Evolutionary conservation across 2,329 filamentous ascomycete genomes (phyloP).

Genomic region (Colletotrichum sp.): DNA sequence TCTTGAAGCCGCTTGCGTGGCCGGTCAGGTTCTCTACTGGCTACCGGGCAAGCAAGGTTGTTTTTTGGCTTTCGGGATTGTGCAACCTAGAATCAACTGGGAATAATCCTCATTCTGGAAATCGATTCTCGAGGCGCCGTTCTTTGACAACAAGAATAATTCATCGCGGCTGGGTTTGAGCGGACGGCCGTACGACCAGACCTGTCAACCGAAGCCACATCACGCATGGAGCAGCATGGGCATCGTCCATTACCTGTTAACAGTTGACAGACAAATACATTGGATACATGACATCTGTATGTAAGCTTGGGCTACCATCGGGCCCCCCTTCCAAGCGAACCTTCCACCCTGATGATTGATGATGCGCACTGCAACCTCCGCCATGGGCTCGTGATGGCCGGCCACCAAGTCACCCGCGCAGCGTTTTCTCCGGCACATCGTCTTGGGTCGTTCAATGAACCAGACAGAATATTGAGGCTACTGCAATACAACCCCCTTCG

Average conservation of each 20-base stretch:
- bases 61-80: neutral
- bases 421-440: neutral
- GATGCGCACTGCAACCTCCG: neutral
- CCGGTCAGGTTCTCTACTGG: neutral
- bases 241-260: neutral
- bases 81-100: neutral
- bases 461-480: neutral
- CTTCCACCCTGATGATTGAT: neutral
- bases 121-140: neutral
- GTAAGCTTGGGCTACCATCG: neutral
- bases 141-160: neutral
- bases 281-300: neutral
- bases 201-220: constrained; percentile 15
- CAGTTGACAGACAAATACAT: neutral
- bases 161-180: neutral
- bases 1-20: neutral
- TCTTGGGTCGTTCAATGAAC: neutral
- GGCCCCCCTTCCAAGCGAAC: neutral
- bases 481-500: constrained; percentile 11
- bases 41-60: neutral
- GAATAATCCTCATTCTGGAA: neutral
- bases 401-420: neutral
- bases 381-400: neutral
- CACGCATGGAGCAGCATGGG: neutral
- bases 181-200: constrained; percentile 1